A percentile compares a stretch with the other conserved stretches of the same genome.
phyloP scores from a whole-genome alignment of 108 stramenopile species.

The Fistulifera pelliculosa region DNA sequence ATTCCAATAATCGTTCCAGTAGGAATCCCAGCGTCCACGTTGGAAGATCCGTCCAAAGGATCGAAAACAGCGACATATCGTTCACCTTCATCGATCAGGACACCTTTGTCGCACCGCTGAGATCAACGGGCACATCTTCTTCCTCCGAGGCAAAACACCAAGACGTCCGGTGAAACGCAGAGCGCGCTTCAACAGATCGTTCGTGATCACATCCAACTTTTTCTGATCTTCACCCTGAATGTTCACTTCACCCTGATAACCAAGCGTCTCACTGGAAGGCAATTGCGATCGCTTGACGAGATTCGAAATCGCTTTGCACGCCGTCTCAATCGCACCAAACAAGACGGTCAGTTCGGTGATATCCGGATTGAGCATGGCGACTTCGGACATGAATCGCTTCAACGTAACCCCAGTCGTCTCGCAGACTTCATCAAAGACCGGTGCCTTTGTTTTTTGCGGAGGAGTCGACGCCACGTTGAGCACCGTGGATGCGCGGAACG shows the following conservation, averaged over 20 bases:
- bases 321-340: constrained; percentile 75
- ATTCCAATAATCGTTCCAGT: constrained; percentile 94
- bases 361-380: constrained; percentile 62
- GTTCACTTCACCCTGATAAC: constrained; percentile 71
- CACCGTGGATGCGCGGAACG: too few relatives aligned
- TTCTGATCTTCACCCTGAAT: constrained; percentile 81
- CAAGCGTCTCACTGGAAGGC: constrained; percentile 52
- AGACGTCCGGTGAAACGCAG: constrained; percentile 79
- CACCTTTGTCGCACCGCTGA: constrained; percentile 5
- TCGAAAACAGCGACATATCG: constrained; percentile 87
- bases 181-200: constrained; percentile 91
- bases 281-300: constrained; percentile 57
- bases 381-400: constrained; percentile 61
- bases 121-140: constrained; percentile 67
- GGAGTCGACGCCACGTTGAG: too few relatives aligned
- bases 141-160: constrained; percentile 69
- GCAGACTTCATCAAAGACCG: constrained; percentile 68
- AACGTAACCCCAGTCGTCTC: constrained; percentile 62
- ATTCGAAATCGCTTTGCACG: constrained; percentile 70
- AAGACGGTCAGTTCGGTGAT: constrained; percentile 55
- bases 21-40: constrained; percentile 97
- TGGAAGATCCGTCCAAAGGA: constrained; percentile 94
- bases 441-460: constrained; percentile 20
- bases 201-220: constrained; percentile 94
- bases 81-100: constrained; percentile 45